phyloP scores from a whole-genome alignment of 768 basidiomycete genomes.

The Trametopsis cervina region DNA sequence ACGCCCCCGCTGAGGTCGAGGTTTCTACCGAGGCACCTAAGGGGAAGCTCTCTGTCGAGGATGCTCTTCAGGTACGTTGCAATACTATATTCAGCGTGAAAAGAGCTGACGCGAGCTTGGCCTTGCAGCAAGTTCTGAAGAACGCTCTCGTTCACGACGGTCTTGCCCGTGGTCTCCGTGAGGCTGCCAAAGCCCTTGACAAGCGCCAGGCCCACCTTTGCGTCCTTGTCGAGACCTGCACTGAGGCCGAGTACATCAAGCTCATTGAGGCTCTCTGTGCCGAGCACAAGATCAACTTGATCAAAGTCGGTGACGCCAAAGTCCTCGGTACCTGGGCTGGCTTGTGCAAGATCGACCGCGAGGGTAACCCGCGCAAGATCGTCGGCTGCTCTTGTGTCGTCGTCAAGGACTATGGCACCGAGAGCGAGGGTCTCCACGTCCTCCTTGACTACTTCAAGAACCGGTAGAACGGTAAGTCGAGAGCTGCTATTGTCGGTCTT shows the following conservation, averaged over 20 bases:
- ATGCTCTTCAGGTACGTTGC: conserved; percentile 70
- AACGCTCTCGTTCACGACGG: conserved; percentile 97
- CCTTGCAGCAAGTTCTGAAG: conserved; percentile 90
- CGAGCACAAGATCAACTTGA: conserved; percentile 98
- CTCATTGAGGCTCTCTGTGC: conserved; percentile 99
- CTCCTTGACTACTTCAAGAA: conserved; percentile 96
- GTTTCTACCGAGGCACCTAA: conserved; percentile 86
- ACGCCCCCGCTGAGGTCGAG: conserved; percentile 66
- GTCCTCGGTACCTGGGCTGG: conserved; percentile 98
- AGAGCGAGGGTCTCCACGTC: conserved; percentile 92
- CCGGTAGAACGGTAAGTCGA: conserved; percentile 42
- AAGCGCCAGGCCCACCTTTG: conserved; percentile 98
- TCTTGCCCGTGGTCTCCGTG: conserved; percentile 95
- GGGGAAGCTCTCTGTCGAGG: conserved; percentile 94
- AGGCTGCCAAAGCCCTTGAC: conserved; percentile 97
- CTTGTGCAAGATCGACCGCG: conserved; percentile 98
- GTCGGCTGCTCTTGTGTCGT: conserved; percentile 93
- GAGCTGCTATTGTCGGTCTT: conserved; percentile 10
- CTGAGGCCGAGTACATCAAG: conserved; percentile 99
- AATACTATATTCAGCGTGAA: neutral
- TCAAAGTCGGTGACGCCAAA: conserved; percentile 98
- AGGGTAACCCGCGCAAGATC: conserved; percentile 96
- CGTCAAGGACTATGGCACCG: conserved; percentile 94
- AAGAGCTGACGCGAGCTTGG: neutral
- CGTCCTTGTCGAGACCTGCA: conserved; percentile 98